Percentiles rank a stretch among this genome's conserved stretches.
Conservation (phyloP, 2,329 filamentous ascomycete genomes). For the Arthrobotrys sphaeroides region DNA sequence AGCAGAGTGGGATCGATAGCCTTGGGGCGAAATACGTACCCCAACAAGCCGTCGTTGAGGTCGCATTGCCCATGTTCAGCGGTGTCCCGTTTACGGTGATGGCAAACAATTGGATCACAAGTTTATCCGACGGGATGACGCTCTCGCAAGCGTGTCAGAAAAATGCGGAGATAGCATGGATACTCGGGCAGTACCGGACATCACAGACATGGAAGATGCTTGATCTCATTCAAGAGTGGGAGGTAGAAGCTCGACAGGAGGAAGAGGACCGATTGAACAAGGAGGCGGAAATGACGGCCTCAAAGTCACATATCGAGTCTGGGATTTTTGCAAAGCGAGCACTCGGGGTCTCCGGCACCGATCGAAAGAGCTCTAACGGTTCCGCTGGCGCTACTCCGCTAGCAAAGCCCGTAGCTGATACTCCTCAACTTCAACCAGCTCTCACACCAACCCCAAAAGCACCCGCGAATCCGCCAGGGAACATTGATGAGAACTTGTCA, state of each 20-base stretch:
- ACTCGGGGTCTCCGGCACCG: slow-evolving; percentile 35
- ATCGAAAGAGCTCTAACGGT: slow-evolving; percentile 39
- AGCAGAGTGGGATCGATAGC: slow-evolving; percentile 54
- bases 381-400: slow-evolving; percentile 45
- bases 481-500: slow-evolving; percentile 54
- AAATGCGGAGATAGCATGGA: slow-evolving; percentile 55
- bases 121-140: slow-evolving; percentile 53
- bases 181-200: slow-evolving; percentile 56
- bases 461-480: slow-evolving; percentile 43
- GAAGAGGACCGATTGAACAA: slow-evolving; percentile 41
- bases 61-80: slow-evolving; percentile 56
- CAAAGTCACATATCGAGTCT: slow-evolving; percentile 11
- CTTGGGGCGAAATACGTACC: slow-evolving; percentile 55
- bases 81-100: slow-evolving; percentile 55
- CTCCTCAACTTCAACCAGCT: slow-evolving; percentile 51
- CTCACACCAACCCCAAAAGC: slow-evolving; percentile 53
- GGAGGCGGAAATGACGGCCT: slow-evolving; percentile 38
- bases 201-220: slow-evolving; percentile 57
- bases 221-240: slow-evolving; percentile 54
- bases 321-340: slow-evolving; percentile 47
- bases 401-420: slow-evolving; percentile 53
- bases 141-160: slow-evolving; percentile 55
- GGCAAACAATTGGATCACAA: slow-evolving; percentile 55
- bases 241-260: slow-evolving; percentile 50
- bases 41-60: slow-evolving; percentile 55